Base-by-base conservation (phyloP, 2,329 filamentous ascomycete species). In the Cladophialophora yegresii region DNA sequence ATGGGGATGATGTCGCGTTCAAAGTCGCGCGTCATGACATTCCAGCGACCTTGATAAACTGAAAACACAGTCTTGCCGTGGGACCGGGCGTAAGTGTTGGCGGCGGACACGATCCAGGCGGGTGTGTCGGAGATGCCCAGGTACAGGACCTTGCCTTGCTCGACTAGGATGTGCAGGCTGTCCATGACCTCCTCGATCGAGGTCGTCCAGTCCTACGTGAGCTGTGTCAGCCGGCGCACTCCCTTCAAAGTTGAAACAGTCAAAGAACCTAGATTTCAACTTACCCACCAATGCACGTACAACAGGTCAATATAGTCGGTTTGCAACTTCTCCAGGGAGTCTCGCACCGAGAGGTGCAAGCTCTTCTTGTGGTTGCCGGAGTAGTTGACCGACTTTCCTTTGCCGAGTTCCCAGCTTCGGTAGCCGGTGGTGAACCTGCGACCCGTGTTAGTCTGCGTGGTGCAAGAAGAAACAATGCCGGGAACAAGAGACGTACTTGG, bases 161-260 rank as follows among this genome's bases (percentile, higher is more conserved):
- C 63, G 1, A 89, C 85, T 7, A 89, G 77, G 20, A 80, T 77
- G 72, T 90, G 87, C 45, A 90, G 79, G 0, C 82, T 82, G 63
- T 89, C 85, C 88, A 91, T 91, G 50, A 90, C 57, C 71, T 91
- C 87, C 0, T 83, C 80, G 54, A 90, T 85, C 0, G 82, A 83
- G 28, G 85, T 86, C 16, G 81, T 85, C 71, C 82, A 87, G 73
- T 90, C 87, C 86, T 87, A 89, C 13, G 30, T 10, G 20, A 26
- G 20, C 33, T 3, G 22, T 40, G 28, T 54, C 26, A 30, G 28
- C 22, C 16, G 20, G 49, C 20, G 13, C 16, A 16, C 36, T 8
- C 5, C 22, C 47, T 49, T 7, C 9, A 1, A 9, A 50, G 12
- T 50, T 23, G 9, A 1, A 16, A 7, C 13, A n/a, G 36, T 4